Evolutionary conservation across 2,329 filamentous ascomycete genomes (phyloP), one percentile per base, ranked within the genome.

Genomic region (Pyricularia sp.): DNA sequence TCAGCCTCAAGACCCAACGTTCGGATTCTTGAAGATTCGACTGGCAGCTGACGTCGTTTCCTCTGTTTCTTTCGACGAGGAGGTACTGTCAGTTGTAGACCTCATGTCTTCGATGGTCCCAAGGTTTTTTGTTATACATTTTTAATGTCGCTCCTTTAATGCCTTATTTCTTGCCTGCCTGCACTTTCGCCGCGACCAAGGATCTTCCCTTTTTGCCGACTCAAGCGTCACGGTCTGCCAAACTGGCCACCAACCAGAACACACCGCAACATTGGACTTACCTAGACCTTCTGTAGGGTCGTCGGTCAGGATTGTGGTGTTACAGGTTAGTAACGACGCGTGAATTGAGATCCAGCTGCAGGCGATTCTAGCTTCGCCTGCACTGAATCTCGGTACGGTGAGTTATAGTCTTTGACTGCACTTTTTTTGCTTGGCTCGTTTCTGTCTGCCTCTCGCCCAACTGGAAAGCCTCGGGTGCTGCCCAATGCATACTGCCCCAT

Each of bases 341-440:
- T 26, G 42, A 67, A 58, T 58, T 67, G 65, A 58, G 42, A 67
- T 78, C 83, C 84, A 85, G 86, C 80, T 81, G 84, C 85, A 86
- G 86, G 83, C 86, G 85, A 86, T 78, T 76, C 74, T 71, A 76
- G 73, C 74, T 76, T 86, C 85, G 86, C 88, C 86, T 88, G 86
- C 83, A 79, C 85, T 88, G 85, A 42, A 84, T 87, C 85, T 86
- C 83, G 75, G 76, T 70, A 77, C 80, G 82, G 84, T 85, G 77
- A 83, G 82, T 65, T 69, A 67, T 64, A 50, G 64, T 58, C 26
- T 12, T 9, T 14, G 5, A 63, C 59, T 26, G 28, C 23, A 14
- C 58, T 4, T 28, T 25, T 26, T 26, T 23, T 61, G 23, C 58
- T 36, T 12, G 3, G 33, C 33, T 36, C 14, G 12, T 36, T 36